These are phyloP conservation scores for Hypomyces perniciosus DNA, from an alignment of 2,329 filamentous ascomycete genomes.

Conservation along the genomic window DNA sequence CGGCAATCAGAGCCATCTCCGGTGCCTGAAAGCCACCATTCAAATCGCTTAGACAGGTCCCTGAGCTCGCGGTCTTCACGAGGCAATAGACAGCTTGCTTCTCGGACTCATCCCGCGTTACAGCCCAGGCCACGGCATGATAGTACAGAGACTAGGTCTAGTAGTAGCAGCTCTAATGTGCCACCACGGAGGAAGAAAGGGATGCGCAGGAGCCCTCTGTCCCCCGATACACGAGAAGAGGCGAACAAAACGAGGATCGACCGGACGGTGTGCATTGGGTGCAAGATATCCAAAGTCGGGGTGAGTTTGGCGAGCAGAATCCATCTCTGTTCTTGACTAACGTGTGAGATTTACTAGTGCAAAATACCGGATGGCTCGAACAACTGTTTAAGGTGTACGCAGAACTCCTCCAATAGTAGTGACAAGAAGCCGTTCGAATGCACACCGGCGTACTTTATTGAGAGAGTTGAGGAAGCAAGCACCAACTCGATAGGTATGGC, in stretches of 20 bases:
- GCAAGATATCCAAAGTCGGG: slow-evolving; percentile 7
- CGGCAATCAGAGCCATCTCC: background rate
- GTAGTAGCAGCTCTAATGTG: background rate
- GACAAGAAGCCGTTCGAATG: slow-evolving; percentile 9
- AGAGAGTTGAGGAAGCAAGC: slow-evolving; percentile 3
- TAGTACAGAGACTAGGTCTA: no score
- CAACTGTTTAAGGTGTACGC: slow-evolving; percentile 1
- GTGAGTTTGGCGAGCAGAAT: background rate
- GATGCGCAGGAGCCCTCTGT: background rate
- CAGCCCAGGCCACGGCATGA: no score
- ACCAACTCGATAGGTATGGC: slow-evolving; percentile 6
- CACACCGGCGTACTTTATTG: slow-evolving; percentile 6
- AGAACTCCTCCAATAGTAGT: background rate
- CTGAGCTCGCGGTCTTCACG: background rate
- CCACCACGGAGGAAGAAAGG: slow-evolving; percentile 1
- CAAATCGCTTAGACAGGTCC: background rate
- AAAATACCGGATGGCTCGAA: background rate
- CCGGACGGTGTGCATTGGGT: slow-evolving; percentile 9
- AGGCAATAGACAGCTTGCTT: no score
- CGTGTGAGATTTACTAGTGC: slow-evolving; percentile 1
- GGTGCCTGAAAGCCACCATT: background rate
- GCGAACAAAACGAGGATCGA: slow-evolving; percentile 9
- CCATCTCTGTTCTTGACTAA: background rate
- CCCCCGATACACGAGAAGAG: background rate
- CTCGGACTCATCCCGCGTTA: no score